Evolutionary conservation across 352 stramenopile genomes (phyloP).

Genomic region (Phytophthora pisi): DNA sequence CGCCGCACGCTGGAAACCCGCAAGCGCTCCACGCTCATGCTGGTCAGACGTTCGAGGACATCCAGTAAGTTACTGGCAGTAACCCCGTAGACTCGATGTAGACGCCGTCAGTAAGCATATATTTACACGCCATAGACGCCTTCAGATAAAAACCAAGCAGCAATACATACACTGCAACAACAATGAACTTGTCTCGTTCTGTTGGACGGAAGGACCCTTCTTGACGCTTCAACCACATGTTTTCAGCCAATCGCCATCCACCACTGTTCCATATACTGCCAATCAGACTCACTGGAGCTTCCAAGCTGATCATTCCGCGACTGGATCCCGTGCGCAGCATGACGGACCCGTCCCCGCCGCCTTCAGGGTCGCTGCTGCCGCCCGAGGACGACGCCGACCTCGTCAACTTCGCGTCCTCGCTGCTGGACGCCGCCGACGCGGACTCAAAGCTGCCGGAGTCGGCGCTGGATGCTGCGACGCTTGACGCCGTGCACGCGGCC

Average conservation of each 20-base stretch:
- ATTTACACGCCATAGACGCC: slow-evolving; percentile 1
- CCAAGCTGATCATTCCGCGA: background rate
- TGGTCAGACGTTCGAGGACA: slow-evolving; percentile 30
- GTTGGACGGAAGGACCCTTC: slow-evolving; percentile 3
- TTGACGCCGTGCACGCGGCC: slow-evolving; percentile 47
- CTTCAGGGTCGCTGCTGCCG: background rate
- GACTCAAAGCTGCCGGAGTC: slow-evolving; percentile 31
- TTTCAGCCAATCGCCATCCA: background rate
- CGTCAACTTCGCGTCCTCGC: slow-evolving; percentile 40
- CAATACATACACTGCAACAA: background rate
- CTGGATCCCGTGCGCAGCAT: slow-evolving; percentile 7
- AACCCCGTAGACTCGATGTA: background rate
- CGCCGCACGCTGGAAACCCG: slow-evolving; percentile 54
- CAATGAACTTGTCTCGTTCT: background rate
- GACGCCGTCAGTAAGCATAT: background rate
- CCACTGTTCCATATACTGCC: background rate
- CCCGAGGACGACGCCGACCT: slow-evolving; percentile 43
- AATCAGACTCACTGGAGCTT: background rate
- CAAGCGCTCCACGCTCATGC: slow-evolving; percentile 37
- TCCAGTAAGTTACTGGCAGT: too few species aligned
- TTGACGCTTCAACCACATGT: background rate
- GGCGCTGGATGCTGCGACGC: slow-evolving; percentile 37
- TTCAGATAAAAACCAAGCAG: too few species aligned
- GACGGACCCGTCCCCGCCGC: slow-evolving; percentile 28
- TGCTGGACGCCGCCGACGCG: slow-evolving; percentile 43